These are phyloP conservation scores for Cutaneotrichosporon sp. DNA, from an alignment of 1,284 basidiomycete genomes.

Conservation along the genomic window DNA sequence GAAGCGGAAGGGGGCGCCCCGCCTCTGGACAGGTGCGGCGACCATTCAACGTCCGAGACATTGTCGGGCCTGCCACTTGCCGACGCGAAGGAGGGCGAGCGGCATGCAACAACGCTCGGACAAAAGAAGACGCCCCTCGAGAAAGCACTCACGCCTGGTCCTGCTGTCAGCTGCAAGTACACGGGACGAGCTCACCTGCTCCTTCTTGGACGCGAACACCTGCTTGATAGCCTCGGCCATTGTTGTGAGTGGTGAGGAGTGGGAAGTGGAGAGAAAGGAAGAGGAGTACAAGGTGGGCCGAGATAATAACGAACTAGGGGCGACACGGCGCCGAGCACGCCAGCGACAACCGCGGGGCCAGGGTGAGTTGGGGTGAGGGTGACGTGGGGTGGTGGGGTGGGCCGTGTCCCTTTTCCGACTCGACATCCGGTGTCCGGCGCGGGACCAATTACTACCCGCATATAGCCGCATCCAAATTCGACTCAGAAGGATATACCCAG, in stretches of 20 bases:
- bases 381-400: background rate
- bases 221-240: conserved; percentile 74
- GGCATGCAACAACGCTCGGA: background rate
- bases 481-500: background rate
- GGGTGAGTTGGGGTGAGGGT: background rate
- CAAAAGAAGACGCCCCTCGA: background rate
- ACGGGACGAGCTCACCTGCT: conserved; percentile 60
- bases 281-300: background rate
- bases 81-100: background rate
- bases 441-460: background rate
- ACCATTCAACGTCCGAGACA: too few relatives aligned
- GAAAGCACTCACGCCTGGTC: conserved; percentile 41
- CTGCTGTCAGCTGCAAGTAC: conserved; percentile 20
- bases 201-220: conserved; percentile 71
- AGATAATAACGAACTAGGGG: background rate
- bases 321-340: background rate
- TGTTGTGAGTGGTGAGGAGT: conserved; percentile 16
- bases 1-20: too few relatives aligned
- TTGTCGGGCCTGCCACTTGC: too few relatives aligned
- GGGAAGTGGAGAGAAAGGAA: background rate
- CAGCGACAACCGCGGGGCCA: background rate
- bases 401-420: conserved; percentile 6
- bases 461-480: background rate
- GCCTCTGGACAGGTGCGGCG: too few relatives aligned
- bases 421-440: background rate